Evolutionary conservation across 2,329 filamentous ascomycete species (phyloP).

Genomic region (Falciphora oryzae): DNA sequence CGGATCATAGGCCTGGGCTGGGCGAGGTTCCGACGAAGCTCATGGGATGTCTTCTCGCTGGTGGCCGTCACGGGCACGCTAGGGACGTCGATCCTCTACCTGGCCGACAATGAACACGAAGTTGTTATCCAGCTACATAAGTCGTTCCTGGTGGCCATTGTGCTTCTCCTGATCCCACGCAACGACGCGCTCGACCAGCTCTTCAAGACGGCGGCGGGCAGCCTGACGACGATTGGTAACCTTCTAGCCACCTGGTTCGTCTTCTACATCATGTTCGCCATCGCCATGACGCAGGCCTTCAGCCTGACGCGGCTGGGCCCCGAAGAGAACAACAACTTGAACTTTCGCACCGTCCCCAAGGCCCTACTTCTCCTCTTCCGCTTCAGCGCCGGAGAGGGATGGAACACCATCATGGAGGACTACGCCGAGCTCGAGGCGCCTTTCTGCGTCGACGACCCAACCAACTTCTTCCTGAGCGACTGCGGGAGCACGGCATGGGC

Average conservation of each 20-base stretch:
- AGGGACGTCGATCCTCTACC: conserved; percentile 70
- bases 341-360: conserved; percentile 91
- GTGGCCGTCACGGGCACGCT: conserved; percentile 75
- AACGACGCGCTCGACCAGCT: conserved; percentile 97
- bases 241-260: conserved; percentile 96
- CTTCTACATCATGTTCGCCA: conserved; percentile 91
- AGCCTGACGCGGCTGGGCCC: conserved; percentile 83
- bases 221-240: conserved; percentile 84
- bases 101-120: conserved; percentile 50
- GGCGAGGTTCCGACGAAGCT: conserved; percentile 84
- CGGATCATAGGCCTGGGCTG: conserved; percentile 86
- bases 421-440: conserved; percentile 76
- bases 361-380: conserved; percentile 89
- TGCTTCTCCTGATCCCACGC: conserved; percentile 84
- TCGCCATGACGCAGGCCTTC: conserved; percentile 92
- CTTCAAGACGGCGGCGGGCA: conserved; percentile 96
- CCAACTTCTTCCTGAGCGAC: conserved; percentile 78
- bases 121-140: conserved; percentile 81
- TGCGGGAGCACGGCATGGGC: conserved; percentile 91
- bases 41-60: conserved; percentile 91
- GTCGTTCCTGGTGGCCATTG: conserved; percentile 84
- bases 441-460: conserved; percentile 64
- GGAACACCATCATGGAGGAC: conserved; percentile 97
- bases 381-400: conserved; percentile 90
- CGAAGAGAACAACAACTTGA: conserved; percentile 71